Percentiles rank a stretch among this genome's conserved stretches.
Conservation (phyloP, 768 basidiomycete species). For the Mycena galericulata region DNA sequence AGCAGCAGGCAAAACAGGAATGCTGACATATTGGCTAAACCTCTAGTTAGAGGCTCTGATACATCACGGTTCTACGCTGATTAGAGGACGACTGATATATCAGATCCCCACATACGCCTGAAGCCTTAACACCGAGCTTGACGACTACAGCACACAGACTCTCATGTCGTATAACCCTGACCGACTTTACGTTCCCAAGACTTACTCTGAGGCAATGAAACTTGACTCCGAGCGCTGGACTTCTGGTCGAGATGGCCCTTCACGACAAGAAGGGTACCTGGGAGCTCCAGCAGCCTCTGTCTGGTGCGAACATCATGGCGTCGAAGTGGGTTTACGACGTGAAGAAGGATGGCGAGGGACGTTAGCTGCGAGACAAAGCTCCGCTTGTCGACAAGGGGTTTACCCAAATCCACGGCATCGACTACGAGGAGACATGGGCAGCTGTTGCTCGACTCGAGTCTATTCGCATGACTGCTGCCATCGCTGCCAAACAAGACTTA, state of each 20-base stretch:
- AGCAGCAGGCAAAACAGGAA: no score
- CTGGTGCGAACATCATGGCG: slow-evolving; percentile 10
- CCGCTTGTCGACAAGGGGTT: not conserved
- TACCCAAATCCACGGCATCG: no score
- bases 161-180: no score
- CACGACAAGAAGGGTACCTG: slow-evolving; percentile 13
- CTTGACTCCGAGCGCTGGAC: slow-evolving; percentile 8
- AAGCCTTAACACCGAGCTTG: no score
- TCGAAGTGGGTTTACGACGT: slow-evolving; percentile 11
- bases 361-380: slow-evolving; percentile 5
- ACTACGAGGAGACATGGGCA: not conserved
- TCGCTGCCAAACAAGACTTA: slow-evolving; percentile 4
- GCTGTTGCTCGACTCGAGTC: slow-evolving; percentile 7
- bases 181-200: slow-evolving; percentile 2
- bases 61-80: no score
- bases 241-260: slow-evolving; percentile 2
- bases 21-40: no score
- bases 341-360: not conserved
- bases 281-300: slow-evolving; percentile 9
- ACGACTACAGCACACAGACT: no score
- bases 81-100: no score
- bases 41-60: no score
- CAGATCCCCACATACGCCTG: no score
- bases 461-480: slow-evolving; percentile 17
- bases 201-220: not conserved